Evolutionary conservation across 306 rosid species (phyloP), one percentile per base, ranked within the genome.

Genomic region (Acmispon strigosus): DNA sequence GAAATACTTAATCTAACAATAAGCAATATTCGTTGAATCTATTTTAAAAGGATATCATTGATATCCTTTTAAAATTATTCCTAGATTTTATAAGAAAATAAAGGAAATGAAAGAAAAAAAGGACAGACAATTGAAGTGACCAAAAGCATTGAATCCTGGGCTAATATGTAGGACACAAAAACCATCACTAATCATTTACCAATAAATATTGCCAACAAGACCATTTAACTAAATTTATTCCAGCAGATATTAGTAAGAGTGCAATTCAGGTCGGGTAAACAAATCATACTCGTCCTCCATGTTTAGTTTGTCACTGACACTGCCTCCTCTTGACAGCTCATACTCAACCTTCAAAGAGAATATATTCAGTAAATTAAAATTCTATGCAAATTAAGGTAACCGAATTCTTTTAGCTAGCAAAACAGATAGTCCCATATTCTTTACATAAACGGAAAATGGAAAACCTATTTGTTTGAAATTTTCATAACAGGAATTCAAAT

Each of bases 251-350:
- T 42, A 44, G 66, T 17, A 60, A 34, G 36, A 42, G 41, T 70
- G 73, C 12, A 45, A 37, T 36, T 60, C 55, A 75, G 57, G 45
- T 36, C 66, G 66, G 64, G 44, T 6, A 48, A 57, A 77, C 11
- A 70, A 70, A 48, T 14, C 95, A 69, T 94, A 94, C 99, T 87
- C 97, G 3, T 83, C 76, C 78, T 81, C 95, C 89, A 86, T 73
- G 85, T 79, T 88, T 76, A 94, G 88, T 87, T 83, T 91, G 82
- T 87, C 84, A 79, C 91, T 78, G 65, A 91, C 52, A 63, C 87
- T 75, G 57, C 73, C 72, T 75, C 87, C 84, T 74, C 80, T 78
- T 70, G 86, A 45, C 66, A 94, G 80, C 84, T 94, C 98, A 70
- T 77, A 76, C 85, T 89, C 99, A 54, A 94, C 96, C 99, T 94